Evolutionary conservation across 495 filamentous ascomycete species (phyloP).

Genomic region (Penicillium longicatenatum): DNA sequence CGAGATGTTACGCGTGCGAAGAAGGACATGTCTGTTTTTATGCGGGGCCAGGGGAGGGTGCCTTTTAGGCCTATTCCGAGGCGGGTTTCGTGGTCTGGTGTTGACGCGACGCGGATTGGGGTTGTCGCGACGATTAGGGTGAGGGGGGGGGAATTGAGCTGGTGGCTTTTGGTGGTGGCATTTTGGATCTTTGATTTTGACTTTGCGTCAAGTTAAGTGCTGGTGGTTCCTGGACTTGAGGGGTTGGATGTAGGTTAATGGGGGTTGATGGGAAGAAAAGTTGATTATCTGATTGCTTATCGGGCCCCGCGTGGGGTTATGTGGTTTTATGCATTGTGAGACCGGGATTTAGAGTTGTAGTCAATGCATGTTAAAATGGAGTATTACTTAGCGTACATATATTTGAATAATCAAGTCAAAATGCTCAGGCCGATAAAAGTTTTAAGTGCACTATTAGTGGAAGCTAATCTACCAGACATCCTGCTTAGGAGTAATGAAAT

Average conservation of each 20-base stretch:
- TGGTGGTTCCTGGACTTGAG: background rate
- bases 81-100: conserved; percentile 39
- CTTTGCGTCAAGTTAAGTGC: background rate
- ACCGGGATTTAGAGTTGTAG: no score
- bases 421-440: no score
- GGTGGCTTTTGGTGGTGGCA: conserved; percentile 26
- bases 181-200: conserved; percentile 10
- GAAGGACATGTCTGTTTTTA: conserved; percentile 89
- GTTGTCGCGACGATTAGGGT: conserved; percentile 50
- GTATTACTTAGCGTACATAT: background rate
- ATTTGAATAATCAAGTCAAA: no score
- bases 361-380: background rate
- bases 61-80: conserved; percentile 87
- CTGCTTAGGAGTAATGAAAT: no score
- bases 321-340: no score
- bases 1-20: conserved; percentile 90
- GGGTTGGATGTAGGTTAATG: background rate
- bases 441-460: no score
- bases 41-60: conserved; percentile 82
- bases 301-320: background rate
- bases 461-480: no score
- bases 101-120: conserved; percentile 31
- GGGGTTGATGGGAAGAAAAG: background rate
- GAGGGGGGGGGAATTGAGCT: conserved; percentile 20
- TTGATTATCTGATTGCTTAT: conserved; percentile 1